Conservation (phyloP, 148 eudicot genomes). For the Arctostaphylos glauca region DNA sequence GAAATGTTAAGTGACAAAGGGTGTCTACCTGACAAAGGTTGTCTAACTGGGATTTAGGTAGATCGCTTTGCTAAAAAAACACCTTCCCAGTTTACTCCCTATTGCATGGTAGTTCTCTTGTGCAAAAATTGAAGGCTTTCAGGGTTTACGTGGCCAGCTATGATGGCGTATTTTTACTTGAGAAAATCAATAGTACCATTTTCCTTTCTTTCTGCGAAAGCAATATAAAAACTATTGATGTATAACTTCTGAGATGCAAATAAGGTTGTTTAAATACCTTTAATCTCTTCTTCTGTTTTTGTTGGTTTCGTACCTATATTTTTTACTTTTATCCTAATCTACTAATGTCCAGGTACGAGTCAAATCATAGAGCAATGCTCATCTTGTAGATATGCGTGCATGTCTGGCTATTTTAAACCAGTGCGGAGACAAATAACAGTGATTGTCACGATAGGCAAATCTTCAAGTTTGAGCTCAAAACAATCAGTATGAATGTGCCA, state of each 20-base stretch:
- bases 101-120: neutral
- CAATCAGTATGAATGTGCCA: neutral
- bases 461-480: neutral
- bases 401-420: too few species aligned
- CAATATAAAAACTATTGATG: neutral
- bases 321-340: neutral
- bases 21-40: neutral
- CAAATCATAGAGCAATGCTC: neutral
- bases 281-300: neutral
- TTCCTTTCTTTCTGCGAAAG: neutral
- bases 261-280: neutral
- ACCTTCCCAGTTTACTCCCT: neutral
- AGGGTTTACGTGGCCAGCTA: neutral
- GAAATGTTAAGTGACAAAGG: neutral
- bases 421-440: neutral
- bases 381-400: too few species aligned
- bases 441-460: neutral
- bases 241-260: neutral
- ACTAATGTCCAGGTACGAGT: neutral
- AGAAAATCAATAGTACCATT: neutral
- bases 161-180: neutral
- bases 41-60: neutral
- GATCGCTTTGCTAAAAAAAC: neutral
- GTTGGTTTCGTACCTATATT: neutral
- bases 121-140: neutral